Base-by-base conservation (phyloP, 495 filamentous ascomycete species). In the Hypoxylon rickii region DNA sequence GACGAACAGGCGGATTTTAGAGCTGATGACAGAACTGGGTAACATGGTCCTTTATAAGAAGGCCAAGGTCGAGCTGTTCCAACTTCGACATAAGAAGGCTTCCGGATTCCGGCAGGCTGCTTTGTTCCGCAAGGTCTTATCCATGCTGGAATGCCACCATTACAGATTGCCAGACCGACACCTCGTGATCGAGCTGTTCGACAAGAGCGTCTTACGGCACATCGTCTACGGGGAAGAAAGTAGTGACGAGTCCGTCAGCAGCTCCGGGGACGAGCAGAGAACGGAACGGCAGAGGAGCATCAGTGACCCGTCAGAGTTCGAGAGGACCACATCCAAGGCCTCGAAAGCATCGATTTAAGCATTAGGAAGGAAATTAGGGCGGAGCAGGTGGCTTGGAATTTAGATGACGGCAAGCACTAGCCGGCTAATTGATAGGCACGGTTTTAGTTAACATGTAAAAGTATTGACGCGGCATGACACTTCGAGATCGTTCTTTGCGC, bases 171-270 rank as follows among this genome's bases (percentile, higher is more conserved):
- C 83, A 4, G 86, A 90, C 41, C 86, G 93, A 34, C 87, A 89
- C 34, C 92, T 95, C 70, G 86, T 96, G 26, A 84, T 97, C 42
- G 92, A 97, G 67, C 74, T 97, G 18, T 98, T 97, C 69, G 93
- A 97, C 59, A 92, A 90, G 72, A 84, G 79, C 29, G 89, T 97
- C 20, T 76, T 97, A 70, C 77, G 90, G 59, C 82, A 84, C 34
- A 89, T 97, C 46, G 86, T 97, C 7, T 78, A 79, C 52, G 80
- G 75, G 13, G 79, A 83, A 54, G 79, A 79, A 15, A 70, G 69
- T 19, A 63, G 65, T 44, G 67, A 68, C 44, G 65, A 68, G 3
- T 64, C 58, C 10, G 64, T 42, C 1, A 69, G 61, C 12, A 75
- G 68, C 44, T 77, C 74, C 5, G 70, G 71, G 0, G 74, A 79